phyloP scores from a whole-genome alignment of 768 basidiomycete genomes.

The Lentinula sp. region DNA sequence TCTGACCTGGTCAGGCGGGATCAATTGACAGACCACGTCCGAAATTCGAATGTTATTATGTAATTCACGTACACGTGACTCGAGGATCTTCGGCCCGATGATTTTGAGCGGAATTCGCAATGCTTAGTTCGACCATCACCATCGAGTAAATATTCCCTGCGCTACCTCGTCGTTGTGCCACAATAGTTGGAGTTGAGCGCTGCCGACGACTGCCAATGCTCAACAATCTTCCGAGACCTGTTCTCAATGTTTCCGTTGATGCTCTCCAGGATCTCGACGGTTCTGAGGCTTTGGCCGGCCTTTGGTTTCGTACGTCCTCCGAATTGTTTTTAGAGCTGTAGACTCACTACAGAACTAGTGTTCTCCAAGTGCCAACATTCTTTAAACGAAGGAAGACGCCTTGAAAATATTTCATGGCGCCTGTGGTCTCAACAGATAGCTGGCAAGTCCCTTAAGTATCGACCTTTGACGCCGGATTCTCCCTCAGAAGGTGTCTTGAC shows the following conservation, averaged over 20 bases:
- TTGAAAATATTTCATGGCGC: slow-evolving; percentile 88
- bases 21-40: neutral
- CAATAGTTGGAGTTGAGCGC: neutral
- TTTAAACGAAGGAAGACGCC: slow-evolving; percentile 70
- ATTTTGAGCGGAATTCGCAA: neutral
- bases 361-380: slow-evolving; percentile 81
- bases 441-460: slow-evolving; percentile 21
- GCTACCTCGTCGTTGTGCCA: neutral
- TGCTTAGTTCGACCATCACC: neutral
- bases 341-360: slow-evolving; percentile 28
- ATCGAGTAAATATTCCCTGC: neutral
- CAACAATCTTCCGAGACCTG: slow-evolving; percentile 50
- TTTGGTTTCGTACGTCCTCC: slow-evolving; percentile 58
- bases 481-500: neutral
- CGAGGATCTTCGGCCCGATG: neutral
- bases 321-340: neutral
- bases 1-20: neutral
- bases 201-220: slow-evolving; percentile 30
- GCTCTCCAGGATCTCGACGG: slow-evolving; percentile 65
- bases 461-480: slow-evolving; percentile 21
- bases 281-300: slow-evolving; percentile 54
- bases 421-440: slow-evolving; percentile 70
- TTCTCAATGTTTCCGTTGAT: slow-evolving; percentile 61
- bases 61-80: neutral
- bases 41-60: neutral